phyloP scores from a whole-genome alignment of 441 rosid species.

The Croton laevigatus region DNA sequence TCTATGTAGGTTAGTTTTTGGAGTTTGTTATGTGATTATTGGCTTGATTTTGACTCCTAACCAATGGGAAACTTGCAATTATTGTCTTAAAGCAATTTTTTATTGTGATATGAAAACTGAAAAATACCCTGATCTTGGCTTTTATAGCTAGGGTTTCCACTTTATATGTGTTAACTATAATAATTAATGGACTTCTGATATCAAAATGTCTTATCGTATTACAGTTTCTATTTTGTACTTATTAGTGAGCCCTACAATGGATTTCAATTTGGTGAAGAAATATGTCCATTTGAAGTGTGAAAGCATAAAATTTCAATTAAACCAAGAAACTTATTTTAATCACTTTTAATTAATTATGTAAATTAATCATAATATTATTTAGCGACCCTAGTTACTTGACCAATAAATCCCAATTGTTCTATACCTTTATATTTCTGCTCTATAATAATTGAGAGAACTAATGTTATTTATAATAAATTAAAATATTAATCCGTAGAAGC shows the following conservation, averaged over 20 bases:
- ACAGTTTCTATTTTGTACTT: no score
- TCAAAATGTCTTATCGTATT: neutral
- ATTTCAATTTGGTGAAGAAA: no score
- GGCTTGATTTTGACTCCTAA: conserved; percentile 25
- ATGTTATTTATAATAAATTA: neutral
- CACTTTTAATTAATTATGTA: no score
- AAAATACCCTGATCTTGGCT: neutral
- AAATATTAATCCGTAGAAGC: neutral
- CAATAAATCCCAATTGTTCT: no score
- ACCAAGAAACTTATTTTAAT: no score
- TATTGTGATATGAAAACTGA: conserved; percentile 1
- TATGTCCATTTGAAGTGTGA: no score
- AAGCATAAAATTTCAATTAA: no score
- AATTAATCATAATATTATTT: no score
- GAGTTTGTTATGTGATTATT: conserved; percentile 23
- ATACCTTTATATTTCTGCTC: no score
- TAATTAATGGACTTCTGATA: neutral
- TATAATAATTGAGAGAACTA: neutral
- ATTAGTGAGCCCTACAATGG: no score
- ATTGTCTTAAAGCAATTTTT: conserved; percentile 15
- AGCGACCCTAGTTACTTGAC: no score
- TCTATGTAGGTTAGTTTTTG: conserved; percentile 26
- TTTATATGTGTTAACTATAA: neutral
- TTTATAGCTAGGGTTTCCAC: neutral
- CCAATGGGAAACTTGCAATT: conserved; percentile 27